Evolutionary conservation across 352 stramenopile genomes (phyloP).

Genomic region (Phytophthora ohioensis): DNA sequence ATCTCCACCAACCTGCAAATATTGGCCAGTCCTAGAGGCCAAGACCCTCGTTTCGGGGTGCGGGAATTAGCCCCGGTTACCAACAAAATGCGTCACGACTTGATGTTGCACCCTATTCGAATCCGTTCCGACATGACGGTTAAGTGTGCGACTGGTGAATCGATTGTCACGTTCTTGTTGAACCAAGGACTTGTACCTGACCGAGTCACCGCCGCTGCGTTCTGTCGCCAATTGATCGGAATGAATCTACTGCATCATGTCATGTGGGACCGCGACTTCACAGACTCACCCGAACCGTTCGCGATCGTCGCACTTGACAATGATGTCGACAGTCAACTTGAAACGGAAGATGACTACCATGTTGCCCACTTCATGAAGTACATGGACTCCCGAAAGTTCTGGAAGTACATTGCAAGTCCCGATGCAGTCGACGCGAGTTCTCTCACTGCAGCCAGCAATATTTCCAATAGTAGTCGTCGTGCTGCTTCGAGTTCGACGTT

Average conservation of each 20-base stretch:
- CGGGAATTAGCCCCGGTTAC: conserved; percentile 65
- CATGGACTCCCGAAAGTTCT: conserved; percentile 84
- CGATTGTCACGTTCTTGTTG: conserved; percentile 77
- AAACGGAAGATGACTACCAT: conserved; percentile 53
- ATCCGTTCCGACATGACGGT: conserved; percentile 74
- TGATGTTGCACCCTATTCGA: conserved; percentile 69
- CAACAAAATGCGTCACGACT: conserved; percentile 57
- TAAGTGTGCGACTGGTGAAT: conserved; percentile 70
- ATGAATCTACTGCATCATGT: conserved; percentile 91
- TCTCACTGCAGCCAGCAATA: conserved; percentile 38
- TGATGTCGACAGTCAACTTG: conserved; percentile 30
- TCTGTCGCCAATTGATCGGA: conserved; percentile 67
- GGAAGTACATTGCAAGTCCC: conserved; percentile 70
- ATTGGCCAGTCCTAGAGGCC: conserved; percentile 47
- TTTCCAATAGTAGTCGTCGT: conserved; percentile 32
- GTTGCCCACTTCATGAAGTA: conserved; percentile 84
- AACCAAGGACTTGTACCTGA: conserved; percentile 59
- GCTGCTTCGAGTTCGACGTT: conserved; percentile 23
- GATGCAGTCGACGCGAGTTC: conserved; percentile 29
- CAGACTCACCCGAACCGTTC: conserved; percentile 80
- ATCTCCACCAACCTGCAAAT: conserved; percentile 74
- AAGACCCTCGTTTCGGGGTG: conserved; percentile 62
- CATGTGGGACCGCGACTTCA: conserved; percentile 86
- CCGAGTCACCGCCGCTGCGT: conserved; percentile 56
- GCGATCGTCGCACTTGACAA: conserved; percentile 68